These are phyloP conservation scores for Cyberlindnera mycetangii DNA, from an alignment of 805 yeast species.

Conservation along the genomic window DNA sequence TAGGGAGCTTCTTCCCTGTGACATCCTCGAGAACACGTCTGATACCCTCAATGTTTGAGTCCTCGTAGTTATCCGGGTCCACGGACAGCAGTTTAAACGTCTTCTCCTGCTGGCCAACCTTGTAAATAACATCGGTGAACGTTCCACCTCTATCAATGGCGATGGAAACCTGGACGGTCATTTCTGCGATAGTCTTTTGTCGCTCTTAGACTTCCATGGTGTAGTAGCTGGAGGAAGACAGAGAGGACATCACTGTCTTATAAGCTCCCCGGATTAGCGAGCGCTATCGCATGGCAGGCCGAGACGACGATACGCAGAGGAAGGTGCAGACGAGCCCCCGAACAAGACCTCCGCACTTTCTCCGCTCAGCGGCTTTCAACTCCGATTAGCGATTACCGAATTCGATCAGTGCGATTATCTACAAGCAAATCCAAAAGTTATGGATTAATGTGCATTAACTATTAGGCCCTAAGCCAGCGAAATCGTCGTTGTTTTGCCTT, in stretches of 20 bases:
- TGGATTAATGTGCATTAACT: too few species aligned
- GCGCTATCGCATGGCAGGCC: conserved; percentile 6
- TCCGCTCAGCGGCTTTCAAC: neutral
- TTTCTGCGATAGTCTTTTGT: neutral
- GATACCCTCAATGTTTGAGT: conserved; percentile 52
- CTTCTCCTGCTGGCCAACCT: conserved; percentile 13
- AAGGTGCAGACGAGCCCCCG: conserved; percentile 6
- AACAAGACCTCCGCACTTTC: conserved; percentile 2
- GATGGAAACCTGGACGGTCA: conserved; percentile 17
- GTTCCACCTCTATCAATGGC: conserved; percentile 23
- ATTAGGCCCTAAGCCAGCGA: conserved; percentile 38
- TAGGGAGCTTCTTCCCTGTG: conserved; percentile 33
- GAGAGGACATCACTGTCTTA: neutral
- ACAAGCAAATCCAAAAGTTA: too few species aligned
- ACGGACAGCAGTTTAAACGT: conserved; percentile 46
- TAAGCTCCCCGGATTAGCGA: neutral
- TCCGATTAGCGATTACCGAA: too few species aligned
- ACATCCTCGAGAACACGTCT: conserved; percentile 42
- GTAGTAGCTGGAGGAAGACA: neutral
- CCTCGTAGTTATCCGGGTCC: conserved; percentile 44
- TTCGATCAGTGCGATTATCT: too few species aligned
- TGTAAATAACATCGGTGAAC: conserved; percentile 19
- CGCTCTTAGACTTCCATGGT: neutral
- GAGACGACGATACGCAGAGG: conserved; percentile 7
- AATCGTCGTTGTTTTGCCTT: conserved; percentile 34